phyloP scores from a whole-genome alignment of 108 stramenopile genomes.

The Schizochytrium sp. region DNA sequence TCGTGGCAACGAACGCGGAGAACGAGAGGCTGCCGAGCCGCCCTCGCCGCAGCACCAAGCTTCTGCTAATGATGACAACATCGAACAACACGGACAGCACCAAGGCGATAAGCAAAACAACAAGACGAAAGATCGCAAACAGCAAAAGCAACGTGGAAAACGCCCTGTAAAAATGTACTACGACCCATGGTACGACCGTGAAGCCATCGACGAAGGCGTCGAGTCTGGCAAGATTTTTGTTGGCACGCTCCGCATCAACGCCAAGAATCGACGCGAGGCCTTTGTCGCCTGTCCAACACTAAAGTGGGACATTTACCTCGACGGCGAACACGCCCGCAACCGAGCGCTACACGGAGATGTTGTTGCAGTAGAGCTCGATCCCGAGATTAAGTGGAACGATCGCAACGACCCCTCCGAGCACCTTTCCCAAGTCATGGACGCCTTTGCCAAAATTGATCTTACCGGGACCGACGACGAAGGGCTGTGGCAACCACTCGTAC shows the following conservation, averaged over 20 bases:
- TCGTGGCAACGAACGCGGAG: too few species aligned
- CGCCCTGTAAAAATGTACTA: not conserved
- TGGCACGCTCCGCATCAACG: slow-evolving; percentile 18
- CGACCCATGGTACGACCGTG: not conserved
- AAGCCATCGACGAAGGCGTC: not conserved
- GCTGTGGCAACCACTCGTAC: not conserved
- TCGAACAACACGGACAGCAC: not conserved
- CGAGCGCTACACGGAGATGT: slow-evolving; percentile 72
- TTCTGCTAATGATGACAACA: too few species aligned
- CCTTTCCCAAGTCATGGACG: not conserved
- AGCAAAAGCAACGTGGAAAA: not conserved
- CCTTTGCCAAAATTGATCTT: not conserved
- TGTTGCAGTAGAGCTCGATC: slow-evolving; percentile 66
- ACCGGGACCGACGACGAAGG: not conserved
- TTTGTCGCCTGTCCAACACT: not conserved
- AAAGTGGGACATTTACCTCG: slow-evolving; percentile 53
- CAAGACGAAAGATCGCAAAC: not conserved
- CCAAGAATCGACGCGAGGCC: not conserved
- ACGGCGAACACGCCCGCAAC: slow-evolving; percentile 55
- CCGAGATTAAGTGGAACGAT: not conserved
- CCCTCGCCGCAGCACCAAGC: too few species aligned
- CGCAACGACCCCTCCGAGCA: not conserved
- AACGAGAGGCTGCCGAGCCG: too few species aligned
- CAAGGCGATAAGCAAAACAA: not conserved
- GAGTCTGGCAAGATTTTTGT: not conserved